Evolutionary conservation across 2,329 filamentous ascomycete species (phyloP), one percentile per base, ranked within the genome.

Genomic region (Tolypocladium endophyticum): DNA sequence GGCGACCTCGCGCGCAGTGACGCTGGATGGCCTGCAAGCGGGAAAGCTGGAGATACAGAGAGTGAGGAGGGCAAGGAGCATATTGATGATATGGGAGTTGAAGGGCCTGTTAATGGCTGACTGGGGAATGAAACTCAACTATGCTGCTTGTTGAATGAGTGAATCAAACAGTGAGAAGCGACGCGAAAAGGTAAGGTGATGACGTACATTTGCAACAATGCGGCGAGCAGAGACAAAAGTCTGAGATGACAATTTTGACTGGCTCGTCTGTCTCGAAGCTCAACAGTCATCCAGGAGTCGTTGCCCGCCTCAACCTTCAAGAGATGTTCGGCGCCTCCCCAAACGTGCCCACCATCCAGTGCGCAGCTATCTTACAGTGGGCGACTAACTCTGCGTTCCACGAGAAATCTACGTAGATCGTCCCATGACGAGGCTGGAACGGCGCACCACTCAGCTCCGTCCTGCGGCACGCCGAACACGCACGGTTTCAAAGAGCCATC

Each of bases 1-100:
- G 11, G 70, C 67, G 4, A 79, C 78, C 2, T 28, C 55, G 18
- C 38, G 55, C 4, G 8, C 4, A 11, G 16, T 8, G 47, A 14
- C 1, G 9, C 11, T 9, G 45, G 47, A 9, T 4, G 25, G 25
- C 25, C 20, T 9, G 18, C 16, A 7, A 1, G 18, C 28, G 9
- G 9, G 18, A 28, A 35, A 9, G 16, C 45, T 16, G 8, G 28
- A 12, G 18, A 30, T 6, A 2, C 3, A 53, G 18, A 53, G 28
- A 6, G 50, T 9, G 18, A 53, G 18, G 18, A n/a, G 2, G 8
- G 28, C 12, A 18, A 14, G 4, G 18, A 2, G 50, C 50, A 53
- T 53, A 2, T 8, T n/a, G 28, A 1, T 4, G 7, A 3, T 20
- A 7, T 3, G 4, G 12, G 1, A 4, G 25, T 2, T 8, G 7